These are phyloP conservation scores for Cicer chorassanicum DNA, from an alignment of 306 rosid species.

Conservation along the genomic window DNA sequence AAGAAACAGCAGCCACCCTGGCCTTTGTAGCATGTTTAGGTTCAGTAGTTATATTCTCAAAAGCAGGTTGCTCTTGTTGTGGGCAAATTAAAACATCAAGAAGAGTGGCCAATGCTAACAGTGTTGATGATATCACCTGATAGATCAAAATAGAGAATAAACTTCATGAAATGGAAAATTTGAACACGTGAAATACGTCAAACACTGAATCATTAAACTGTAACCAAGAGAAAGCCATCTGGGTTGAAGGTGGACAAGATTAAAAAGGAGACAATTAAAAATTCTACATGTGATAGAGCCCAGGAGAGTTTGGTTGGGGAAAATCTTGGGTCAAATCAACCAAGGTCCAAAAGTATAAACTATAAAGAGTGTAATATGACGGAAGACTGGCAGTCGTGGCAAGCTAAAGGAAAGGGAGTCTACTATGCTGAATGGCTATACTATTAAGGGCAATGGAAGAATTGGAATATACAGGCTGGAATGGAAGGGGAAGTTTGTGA, in stretches of 20 bases:
- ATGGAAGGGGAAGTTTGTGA: neutral
- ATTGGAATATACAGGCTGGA: neutral
- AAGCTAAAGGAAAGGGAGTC: neutral
- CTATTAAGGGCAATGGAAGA: neutral
- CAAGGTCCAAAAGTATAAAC: neutral
- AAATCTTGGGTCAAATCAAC: slow-evolving; percentile 7
- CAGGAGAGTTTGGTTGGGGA: neutral
- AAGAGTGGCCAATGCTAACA: slow-evolving; percentile 89
- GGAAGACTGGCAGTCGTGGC: neutral
- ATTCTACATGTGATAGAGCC: neutral
- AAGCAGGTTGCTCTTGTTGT: slow-evolving; percentile 58
- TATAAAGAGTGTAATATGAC: neutral
- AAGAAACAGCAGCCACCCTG: slow-evolving; percentile 70
- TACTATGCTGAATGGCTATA: neutral
- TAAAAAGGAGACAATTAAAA: slow-evolving; percentile 2
- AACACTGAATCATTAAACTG: slow-evolving; percentile 18
- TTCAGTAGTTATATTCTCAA: slow-evolving; percentile 62
- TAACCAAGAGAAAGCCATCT: slow-evolving; percentile 14
- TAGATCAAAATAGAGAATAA: slow-evolving; percentile 44
- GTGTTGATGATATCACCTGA: slow-evolving; percentile 89
- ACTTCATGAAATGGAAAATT: slow-evolving; percentile 28
- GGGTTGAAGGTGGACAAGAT: slow-evolving; percentile 10
- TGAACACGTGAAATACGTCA: neutral
- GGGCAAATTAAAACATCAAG: slow-evolving; percentile 75
- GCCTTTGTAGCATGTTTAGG: slow-evolving; percentile 82